phyloP scores from a whole-genome alignment of 768 basidiomycete genomes.

The Trametes punicea region DNA sequence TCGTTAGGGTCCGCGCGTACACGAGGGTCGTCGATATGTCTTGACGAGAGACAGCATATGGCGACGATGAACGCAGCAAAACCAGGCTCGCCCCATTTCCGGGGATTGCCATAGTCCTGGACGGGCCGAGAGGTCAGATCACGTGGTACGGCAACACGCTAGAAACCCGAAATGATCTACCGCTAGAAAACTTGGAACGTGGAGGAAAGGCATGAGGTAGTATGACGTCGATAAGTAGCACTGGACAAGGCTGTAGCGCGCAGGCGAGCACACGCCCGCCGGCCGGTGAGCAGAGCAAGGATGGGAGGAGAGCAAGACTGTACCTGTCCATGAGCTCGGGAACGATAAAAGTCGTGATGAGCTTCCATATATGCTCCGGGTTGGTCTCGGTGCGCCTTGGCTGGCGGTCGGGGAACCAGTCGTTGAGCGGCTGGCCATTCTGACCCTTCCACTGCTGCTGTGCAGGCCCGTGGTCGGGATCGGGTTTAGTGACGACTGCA shows the following conservation, averaged over 20 bases:
- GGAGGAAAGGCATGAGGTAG: constrained; percentile 88
- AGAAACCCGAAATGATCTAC: constrained; percentile 37
- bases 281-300: constrained; percentile 17
- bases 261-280: constrained; percentile 18
- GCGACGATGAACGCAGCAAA: constrained; percentile 94
- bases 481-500: constrained; percentile 36
- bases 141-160: background rate
- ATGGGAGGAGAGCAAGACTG: constrained; percentile 24
- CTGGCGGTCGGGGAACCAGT: constrained; percentile 85
- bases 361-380: constrained; percentile 83
- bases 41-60: constrained; percentile 84
- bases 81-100: constrained; percentile 94
- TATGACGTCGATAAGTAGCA: constrained; percentile 91
- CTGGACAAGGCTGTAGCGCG: constrained; percentile 59
- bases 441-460: constrained; percentile 18
- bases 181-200: constrained; percentile 83
- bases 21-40: constrained; percentile 90
- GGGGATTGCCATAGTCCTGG: constrained; percentile 89
- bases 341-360: constrained; percentile 80
- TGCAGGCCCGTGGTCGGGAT: constrained; percentile 28
- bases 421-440: constrained; percentile 26
- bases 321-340: constrained; percentile 95
- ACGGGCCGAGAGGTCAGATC: constrained; percentile 1
- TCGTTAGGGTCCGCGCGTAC: constrained; percentile 81
- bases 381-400: constrained; percentile 74